Percentiles rank a stretch among this genome's conserved stretches.
These are phyloP conservation scores for Glycine latifolia DNA, from an alignment of 306 rosid species.

Conservation along the genomic window DNA sequence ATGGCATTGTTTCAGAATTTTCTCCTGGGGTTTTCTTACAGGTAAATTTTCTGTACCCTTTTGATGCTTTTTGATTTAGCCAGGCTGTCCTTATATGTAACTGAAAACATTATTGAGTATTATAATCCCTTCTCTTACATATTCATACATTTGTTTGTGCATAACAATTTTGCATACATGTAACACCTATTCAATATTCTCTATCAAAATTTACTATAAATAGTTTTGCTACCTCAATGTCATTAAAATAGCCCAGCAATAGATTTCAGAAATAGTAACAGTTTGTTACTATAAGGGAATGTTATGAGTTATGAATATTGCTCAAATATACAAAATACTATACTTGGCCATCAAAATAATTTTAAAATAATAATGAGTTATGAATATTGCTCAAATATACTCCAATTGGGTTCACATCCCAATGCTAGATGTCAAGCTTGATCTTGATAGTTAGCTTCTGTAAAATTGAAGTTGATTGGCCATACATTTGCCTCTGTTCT, in stretches of 20 bases:
- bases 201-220: neutral
- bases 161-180: constrained; percentile 16
- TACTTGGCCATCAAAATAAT: no score
- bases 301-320: no score
- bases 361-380: no score
- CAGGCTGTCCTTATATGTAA: constrained; percentile 30
- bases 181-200: constrained; percentile 33
- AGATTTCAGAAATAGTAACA: constrained; percentile 11
- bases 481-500: no score
- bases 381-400: no score
- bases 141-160: constrained; percentile 19
- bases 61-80: constrained; percentile 26
- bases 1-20: constrained; percentile 82
- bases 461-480: no score
- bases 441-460: no score
- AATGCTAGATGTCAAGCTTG: no score
- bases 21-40: constrained; percentile 94
- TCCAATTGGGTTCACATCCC: no score
- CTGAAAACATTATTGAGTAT: constrained; percentile 33
- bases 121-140: constrained; percentile 6
- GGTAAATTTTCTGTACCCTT: constrained; percentile 57
- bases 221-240: constrained; percentile 1
- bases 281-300: neutral
- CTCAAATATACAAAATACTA: no score
- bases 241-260: constrained; percentile 28